These are phyloP conservation scores for Trichothecium sympodiale DNA, from an alignment of 2,329 filamentous ascomycete species.

Conservation along the genomic window DNA sequence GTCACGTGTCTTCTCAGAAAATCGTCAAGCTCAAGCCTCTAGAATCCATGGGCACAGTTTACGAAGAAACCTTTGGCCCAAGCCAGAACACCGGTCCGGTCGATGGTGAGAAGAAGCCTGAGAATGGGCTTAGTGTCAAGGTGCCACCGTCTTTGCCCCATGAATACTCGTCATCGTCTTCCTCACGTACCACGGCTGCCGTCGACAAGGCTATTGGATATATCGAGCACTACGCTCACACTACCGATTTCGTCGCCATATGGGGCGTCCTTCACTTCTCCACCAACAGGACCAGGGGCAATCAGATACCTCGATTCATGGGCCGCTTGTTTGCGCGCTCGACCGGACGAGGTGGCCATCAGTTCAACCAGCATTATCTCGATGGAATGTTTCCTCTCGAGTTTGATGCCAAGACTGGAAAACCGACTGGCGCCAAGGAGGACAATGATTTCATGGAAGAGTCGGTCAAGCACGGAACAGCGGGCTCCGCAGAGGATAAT, in stretches of 20 bases:
- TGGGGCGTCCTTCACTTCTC: constrained; percentile 66
- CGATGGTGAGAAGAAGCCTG: constrained; percentile 6
- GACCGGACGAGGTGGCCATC: constrained; percentile 40
- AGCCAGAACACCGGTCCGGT: constrained; percentile 7
- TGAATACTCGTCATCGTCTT: constrained; percentile 12
- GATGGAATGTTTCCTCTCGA: constrained; percentile 49
- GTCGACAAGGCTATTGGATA: constrained; percentile 48
- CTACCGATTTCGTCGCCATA: constrained; percentile 60
- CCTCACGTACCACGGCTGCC: constrained; percentile 24
- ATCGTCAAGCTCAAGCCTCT: constrained; percentile 20
- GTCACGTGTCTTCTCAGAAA: constrained; percentile 33
- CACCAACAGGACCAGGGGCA: constrained; percentile 26
- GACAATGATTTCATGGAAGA: constrained; percentile 52
- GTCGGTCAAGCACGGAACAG: constrained; percentile 32
- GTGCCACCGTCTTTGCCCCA: constrained; percentile 8
- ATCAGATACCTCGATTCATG: constrained; percentile 47
- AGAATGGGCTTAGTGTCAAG: constrained; percentile 7
- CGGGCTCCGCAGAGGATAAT: constrained; percentile 30
- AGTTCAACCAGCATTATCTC: constrained; percentile 50
- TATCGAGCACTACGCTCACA: constrained; percentile 73
- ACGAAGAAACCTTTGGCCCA: constrained; percentile 18
- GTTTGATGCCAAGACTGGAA: constrained; percentile 27
- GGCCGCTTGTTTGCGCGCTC: constrained; percentile 48
- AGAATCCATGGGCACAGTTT: constrained; percentile 20
- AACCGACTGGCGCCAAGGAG: constrained; percentile 31